Base-by-base conservation (phyloP, 2,329 filamentous ascomycete species). In the Sclerotinia glacialis region DNA sequence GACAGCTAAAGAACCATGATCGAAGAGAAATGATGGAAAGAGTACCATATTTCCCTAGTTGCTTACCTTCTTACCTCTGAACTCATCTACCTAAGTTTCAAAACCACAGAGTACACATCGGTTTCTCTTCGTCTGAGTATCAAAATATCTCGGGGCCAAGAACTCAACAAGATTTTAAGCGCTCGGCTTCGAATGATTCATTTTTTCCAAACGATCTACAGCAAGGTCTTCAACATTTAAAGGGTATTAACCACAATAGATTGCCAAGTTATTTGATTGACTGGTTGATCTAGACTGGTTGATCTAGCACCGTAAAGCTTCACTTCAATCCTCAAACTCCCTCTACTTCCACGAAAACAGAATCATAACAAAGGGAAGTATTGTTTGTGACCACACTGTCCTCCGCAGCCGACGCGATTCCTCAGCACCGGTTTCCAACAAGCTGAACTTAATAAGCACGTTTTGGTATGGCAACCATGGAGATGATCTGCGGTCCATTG, bases 381-480 rank as follows among this genome's bases (percentile, higher is more conserved):
- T 26, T 37, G 21, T 37, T 37, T 4, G 5, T 37, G 58, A n/a
- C 21, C 56, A 37, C 9, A 60, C 18, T 26, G n/a, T 49, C 21
- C 44, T 21, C 34, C n/a, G 14, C 14, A 26, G 18, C 34, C 6
- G 8, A 21, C n/a, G 7, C 14, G 8, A 11, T 56, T 26, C 18
- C 7, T 12, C 58, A 11, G 14, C n/a, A 26, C 7, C 26, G 16
- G 4, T 23, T 26, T 23, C 58, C 44, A 23, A 26, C 44, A 21
- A 49, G 31, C 58, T 18, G 34, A 37, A 12, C 37, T 44, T 61
- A 61, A 49, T 61, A 61, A 49, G 58, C 58, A 37, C 58, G 58
- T 23, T 61, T 61, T 8, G 58, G 58, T 5, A 61, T 23, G 7
- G 58, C 58, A 14, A 61, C 58, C 58, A 61, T 61, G 14, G 58